Evolutionary conservation across 1,284 basidiomycete species (phyloP), one percentile per base, ranked within the genome.

Genomic region (Cutaneotrichosporon dermatis): DNA sequence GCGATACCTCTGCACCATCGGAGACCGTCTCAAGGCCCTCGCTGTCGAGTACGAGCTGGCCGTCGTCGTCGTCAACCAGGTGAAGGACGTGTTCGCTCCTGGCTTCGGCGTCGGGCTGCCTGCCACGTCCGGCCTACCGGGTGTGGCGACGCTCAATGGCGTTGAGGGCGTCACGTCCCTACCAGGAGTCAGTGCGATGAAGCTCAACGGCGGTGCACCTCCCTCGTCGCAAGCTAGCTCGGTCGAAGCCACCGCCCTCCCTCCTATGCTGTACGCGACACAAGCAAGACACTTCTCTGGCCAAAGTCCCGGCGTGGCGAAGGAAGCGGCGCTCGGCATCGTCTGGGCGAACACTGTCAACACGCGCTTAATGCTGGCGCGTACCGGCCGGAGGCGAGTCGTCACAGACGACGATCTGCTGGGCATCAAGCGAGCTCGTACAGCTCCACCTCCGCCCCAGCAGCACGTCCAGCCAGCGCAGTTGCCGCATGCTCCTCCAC

Each of bases 301-400:
- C 40, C 83, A 86, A 40, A 83, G 83, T 7, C 82, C 85, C 59
- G 46, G 45, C 0, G 82, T 45, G 81, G 82, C 45, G 6, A 90
- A 92, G 70, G 88, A 92, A 76, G 91, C 89, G 0, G 84, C 84
- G 42, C 78, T 97, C 2, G 93, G 93, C 0, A 84, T 94, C 52
- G 86, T 86, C 2, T 97, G 93, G 93, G 88, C 91, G 8, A 94
- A 94, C 73, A 87, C 89, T 63, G 81, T 96, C 60, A 93, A 93
- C 64, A 82, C 82, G 4, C 83, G 93, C 10, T 82, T 96, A 57
- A 87, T 95, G 83, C 81, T 95, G 51, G 84, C 83, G 50, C 83
- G 90, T 13, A 93, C 92, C 0, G 83, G 84, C 5, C 80, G 90
- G 58, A 80, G 87, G 60, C 81, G 84, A 42, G 80, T 85, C 63